phyloP scores from a whole-genome alignment of 306 rosid species.

The Phaseolus lunatus region DNA sequence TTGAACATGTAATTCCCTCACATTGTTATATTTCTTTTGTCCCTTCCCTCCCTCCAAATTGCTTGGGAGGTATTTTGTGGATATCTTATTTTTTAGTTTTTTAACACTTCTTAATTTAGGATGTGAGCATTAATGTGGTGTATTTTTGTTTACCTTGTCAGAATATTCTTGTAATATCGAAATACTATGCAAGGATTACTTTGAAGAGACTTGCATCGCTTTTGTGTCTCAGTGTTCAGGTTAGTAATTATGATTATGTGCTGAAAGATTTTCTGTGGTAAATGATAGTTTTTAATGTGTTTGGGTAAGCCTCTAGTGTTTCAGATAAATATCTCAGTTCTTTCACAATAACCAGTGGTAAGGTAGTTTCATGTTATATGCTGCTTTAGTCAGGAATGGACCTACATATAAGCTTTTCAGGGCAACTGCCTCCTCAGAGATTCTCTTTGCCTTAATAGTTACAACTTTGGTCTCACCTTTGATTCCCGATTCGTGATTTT shows the following conservation, averaged over 20 bases:
- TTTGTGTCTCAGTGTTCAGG: constrained; percentile 74
- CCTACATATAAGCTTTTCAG: neutral
- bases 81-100: constrained; percentile 21
- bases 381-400: constrained; percentile 10
- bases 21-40: neutral
- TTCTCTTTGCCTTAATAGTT: neutral
- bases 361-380: constrained; percentile 1
- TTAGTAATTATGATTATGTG: constrained; percentile 42
- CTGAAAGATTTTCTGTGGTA: neutral
- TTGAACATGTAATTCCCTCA: constrained; percentile 68
- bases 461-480: too few relatives aligned
- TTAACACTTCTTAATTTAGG: constrained; percentile 15
- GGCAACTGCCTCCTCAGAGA: neutral
- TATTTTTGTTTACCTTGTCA: constrained; percentile 42
- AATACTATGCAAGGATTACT: constrained; percentile 65
- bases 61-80: constrained; percentile 35
- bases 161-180: constrained; percentile 86
- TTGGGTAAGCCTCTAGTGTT: constrained; percentile 23
- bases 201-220: constrained; percentile 77
- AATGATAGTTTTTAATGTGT: constrained; percentile 22
- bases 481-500: too few relatives aligned
- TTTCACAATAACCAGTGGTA: neutral
- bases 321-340: neutral
- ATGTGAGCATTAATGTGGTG: constrained; percentile 12
- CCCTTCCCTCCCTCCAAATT: neutral